Evolutionary conservation across 129 eudicot species (phyloP), one percentile per base, ranked within the genome.

Genomic region (Lactuca saligna): DNA sequence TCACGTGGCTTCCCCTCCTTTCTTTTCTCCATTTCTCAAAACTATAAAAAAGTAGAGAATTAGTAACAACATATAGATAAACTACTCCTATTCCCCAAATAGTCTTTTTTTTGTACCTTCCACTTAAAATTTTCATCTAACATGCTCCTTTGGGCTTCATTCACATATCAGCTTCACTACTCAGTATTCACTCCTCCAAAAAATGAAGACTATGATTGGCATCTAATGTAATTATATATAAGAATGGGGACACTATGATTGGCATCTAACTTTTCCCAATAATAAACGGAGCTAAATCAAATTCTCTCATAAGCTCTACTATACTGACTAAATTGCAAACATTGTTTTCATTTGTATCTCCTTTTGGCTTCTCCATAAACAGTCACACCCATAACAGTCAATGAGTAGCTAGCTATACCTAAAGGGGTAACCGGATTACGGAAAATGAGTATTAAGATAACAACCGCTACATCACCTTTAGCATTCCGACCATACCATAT

Each of bases 381-480:
- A 72, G 65, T 88, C 20, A 82, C 98, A 15, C 98, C 98, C 86
- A 93, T 70, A 34, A 93, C 97, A 0, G 98, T 93, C 88, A 89
- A 77, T 0, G 95, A 60, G 66, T 93, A 93, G 8, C 96, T 97
- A 46, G 87, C 96, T 66, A 89, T 93, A 50, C 98, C 98, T 13
- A 81, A 54, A 44, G 83, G 84, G 3, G 98, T 89, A 2, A 89
- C 95, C 2, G 98, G 98, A 65, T 93, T 93, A 50, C 77, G 77
- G 81, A 93, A 93, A 39, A 89, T 71, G 33, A 93, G 90, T 68
- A 93, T 93, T 13, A 96, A 93, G 78, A 93, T 86, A 4, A 93
- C 96, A 50, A 93, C 98, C 5, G 96, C 98, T 67, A 93, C 98
- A 8, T 92, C 98, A 8, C 98, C 96, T 78, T 93, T 93, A 12